phyloP scores from a whole-genome alignment of 306 rosid species.

The Macrotyloma uniflorum region DNA sequence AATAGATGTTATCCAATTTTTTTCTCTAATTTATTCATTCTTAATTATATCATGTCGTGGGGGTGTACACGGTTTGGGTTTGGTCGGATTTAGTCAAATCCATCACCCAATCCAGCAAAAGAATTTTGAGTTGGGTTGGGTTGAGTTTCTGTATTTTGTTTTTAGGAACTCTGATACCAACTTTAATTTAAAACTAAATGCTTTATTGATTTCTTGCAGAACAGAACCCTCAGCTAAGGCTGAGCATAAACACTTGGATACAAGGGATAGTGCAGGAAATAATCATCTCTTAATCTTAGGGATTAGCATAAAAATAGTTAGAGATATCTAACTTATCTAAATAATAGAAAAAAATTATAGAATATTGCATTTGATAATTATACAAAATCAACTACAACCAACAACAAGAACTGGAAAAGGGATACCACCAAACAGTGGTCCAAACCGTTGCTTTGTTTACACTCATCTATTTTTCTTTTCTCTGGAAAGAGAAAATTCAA shows the following conservation, averaged over 20 bases:
- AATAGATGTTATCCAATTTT: too few species aligned
- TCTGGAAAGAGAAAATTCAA: not conserved
- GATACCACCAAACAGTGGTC: not conserved
- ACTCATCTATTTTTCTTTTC: not conserved
- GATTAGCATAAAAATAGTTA: not conserved
- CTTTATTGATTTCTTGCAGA: not conserved
- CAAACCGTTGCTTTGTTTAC: not conserved
- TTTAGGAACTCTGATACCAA: not conserved
- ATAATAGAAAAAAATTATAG: not conserved
- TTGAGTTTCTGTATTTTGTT: too few species aligned
- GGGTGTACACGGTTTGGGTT: too few species aligned
- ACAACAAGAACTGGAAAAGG: constrained; percentile 25
- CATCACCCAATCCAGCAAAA: too few species aligned
- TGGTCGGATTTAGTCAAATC: too few species aligned
- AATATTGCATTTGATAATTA: not conserved
- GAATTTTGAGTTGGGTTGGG: too few species aligned
- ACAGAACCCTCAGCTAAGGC: not conserved
- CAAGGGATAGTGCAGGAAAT: too few species aligned
- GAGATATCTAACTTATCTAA: not conserved
- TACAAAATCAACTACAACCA: not conserved
- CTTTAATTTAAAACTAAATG: not conserved
- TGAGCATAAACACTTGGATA: not conserved
- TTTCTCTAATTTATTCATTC: too few species aligned
- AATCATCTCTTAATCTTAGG: too few species aligned
- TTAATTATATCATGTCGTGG: too few species aligned